Conservation (phyloP, 2,329 filamentous ascomycete genomes). For the Ceratocystis variospora region DNA sequence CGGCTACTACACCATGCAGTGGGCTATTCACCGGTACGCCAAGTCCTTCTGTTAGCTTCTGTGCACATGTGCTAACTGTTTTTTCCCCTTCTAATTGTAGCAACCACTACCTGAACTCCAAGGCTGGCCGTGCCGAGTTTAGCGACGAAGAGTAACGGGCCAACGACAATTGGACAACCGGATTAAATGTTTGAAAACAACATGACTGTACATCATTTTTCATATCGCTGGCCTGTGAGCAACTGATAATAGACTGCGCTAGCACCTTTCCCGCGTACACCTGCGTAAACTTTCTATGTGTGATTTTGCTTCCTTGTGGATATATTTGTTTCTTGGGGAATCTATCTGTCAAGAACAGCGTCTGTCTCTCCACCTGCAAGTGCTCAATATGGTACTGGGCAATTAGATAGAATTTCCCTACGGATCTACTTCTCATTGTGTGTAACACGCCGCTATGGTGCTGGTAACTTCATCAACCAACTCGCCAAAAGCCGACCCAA, state of each 20-base stretch:
- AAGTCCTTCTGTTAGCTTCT: background rate
- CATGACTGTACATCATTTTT: slow-evolving; percentile 19
- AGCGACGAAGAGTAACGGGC: slow-evolving; percentile 25
- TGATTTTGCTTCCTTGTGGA: background rate
- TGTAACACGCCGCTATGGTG: no score
- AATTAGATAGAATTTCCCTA: no score
- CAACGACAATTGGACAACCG: background rate
- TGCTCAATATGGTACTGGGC: no score
- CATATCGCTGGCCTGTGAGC: slow-evolving; percentile 15
- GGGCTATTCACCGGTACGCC: slow-evolving; percentile 78
- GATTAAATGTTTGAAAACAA: slow-evolving; percentile 14
- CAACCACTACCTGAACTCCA: slow-evolving; percentile 72
- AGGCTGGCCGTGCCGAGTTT: slow-evolving; percentile 51
- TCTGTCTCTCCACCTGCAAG: no score
- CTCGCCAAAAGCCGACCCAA: no score
- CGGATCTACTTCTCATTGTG: no score
- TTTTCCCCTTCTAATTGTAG: slow-evolving; percentile 30
- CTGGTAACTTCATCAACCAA: no score
- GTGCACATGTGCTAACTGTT: background rate
- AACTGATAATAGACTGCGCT: slow-evolving; percentile 15
- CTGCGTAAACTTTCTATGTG: background rate
- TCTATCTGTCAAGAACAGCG: no score
- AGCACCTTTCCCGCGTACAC: slow-evolving; percentile 9
- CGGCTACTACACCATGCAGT: slow-evolving; percentile 74
- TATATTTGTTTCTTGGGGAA: background rate